Base-by-base conservation (phyloP, 768 basidiomycete genomes). In the Mycena galericulata region DNA sequence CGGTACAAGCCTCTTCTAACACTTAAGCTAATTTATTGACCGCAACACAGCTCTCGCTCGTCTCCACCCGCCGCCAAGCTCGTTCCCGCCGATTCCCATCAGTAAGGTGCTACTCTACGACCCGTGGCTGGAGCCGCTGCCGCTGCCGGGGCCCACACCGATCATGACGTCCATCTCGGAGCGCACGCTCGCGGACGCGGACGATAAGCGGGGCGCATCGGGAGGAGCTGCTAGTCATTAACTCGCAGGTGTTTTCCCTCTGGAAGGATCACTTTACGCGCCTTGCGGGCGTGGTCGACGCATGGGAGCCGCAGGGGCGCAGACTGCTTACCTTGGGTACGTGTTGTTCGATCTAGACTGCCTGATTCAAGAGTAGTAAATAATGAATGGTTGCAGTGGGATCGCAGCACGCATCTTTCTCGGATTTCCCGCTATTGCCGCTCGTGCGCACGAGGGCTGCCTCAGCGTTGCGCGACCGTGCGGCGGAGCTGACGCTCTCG, bases 41-140 rank as follows among this genome's bases (percentile, higher is more conserved):
- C 8, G 3, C 34, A 62, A 22, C n/a, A 50, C 63, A 92, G 90
- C 76, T 92, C 45, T 87, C 87, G 12, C 75, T 91, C 11, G 79
- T 92, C 14, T 88, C 90, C 26, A 83, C 81, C 72, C 80, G 27
- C 83, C 89, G 8, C 82, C 69, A 0, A 75, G 76, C 29, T 77
- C 77, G 3, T 80, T 85, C 63, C 49, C 74, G 15, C 75, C 73
- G 3, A 82, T 95, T 61, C 90, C 90, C 0, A 79, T 92, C 55
- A 77, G 81, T 8, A 85, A 87, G 51, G 88, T 85, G 11, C 75
- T 96, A 24, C 82, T 91, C 24, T 84, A 94, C 20, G 95, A 96
- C 78, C 95, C 95, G 22, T 96, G 95, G 94, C 79, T 95, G 10
- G 93, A 95, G 62, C 92, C 94, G 20, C 74, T 94, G 26, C 85